These are phyloP conservation scores for Pneumocystis carinii DNA, from an alignment of 1,139 yeast species.

Conservation along the genomic window DNA sequence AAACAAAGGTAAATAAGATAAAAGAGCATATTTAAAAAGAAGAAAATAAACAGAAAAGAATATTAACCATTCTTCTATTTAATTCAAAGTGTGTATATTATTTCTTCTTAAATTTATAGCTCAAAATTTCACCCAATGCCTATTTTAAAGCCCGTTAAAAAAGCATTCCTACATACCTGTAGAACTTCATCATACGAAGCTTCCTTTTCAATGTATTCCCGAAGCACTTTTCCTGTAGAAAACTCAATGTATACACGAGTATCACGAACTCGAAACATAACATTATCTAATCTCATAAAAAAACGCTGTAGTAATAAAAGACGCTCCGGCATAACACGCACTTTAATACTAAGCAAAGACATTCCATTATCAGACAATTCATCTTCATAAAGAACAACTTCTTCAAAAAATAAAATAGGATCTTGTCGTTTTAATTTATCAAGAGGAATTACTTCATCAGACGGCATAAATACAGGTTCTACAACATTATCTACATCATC, in stretches of 20 bases:
- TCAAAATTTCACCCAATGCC: background rate
- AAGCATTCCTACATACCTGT: constrained; percentile 13
- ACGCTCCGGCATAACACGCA: constrained; percentile 80
- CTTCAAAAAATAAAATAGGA: constrained; percentile 80
- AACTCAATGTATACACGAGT: constrained; percentile 74
- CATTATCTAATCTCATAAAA: constrained; percentile 80
- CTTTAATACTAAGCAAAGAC: constrained; percentile 56
- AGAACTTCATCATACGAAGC: constrained; percentile 45
- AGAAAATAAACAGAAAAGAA: no score
- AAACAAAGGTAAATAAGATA: background rate
- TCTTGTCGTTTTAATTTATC: constrained; percentile 57
- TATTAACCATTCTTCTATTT: no score
- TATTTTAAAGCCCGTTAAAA: background rate
- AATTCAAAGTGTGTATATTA: no score
- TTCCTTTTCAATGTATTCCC: constrained; percentile 71
- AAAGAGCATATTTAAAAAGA: background rate
- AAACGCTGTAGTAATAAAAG: constrained; percentile 58
- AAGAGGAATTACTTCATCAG: constrained; percentile 41
- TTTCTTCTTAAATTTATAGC: no score
- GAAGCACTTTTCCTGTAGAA: constrained; percentile 42
- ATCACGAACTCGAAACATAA: constrained; percentile 67
- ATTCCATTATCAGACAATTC: constrained; percentile 95
- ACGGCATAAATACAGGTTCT: constrained; percentile 12
- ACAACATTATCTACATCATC: background rate
- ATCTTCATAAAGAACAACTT: constrained; percentile 76